Evolutionary conservation across 2,329 filamentous ascomycete species (phyloP).

Genomic region (Ceratocystis ficicola): DNA sequence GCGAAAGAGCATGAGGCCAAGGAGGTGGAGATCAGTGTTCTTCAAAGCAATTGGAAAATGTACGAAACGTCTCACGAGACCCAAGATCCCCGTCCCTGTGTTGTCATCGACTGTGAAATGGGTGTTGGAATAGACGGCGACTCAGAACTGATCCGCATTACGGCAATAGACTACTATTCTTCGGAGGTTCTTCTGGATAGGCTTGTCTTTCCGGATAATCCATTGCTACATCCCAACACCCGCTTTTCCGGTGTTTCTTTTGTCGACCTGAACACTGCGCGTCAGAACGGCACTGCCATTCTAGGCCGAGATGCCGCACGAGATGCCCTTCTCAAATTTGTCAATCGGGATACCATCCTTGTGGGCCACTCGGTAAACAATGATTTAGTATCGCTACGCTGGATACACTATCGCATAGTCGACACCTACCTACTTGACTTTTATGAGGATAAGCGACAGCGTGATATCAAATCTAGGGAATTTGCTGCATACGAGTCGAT

Average conservation of each 20-base stretch:
- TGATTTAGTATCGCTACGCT: slow-evolving; percentile 37
- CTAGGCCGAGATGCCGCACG: slow-evolving; percentile 35
- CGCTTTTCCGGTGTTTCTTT: slow-evolving; percentile 38
- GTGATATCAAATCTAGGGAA: slow-evolving; percentile 18
- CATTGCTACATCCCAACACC: slow-evolving; percentile 40
- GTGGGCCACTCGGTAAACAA: slow-evolving; percentile 36
- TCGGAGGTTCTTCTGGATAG: slow-evolving; percentile 38
- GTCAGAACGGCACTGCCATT: slow-evolving; percentile 29
- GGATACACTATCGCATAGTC: slow-evolving; percentile 36
- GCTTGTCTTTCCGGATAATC: slow-evolving; percentile 37
- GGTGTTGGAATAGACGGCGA: slow-evolving; percentile 36
- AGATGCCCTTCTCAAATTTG: slow-evolving; percentile 33
- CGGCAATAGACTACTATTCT: slow-evolving; percentile 41
- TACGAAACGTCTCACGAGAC: slow-evolving; percentile 24
- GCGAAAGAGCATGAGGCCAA: slow-evolving; percentile 25
- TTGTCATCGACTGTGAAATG: slow-evolving; percentile 47
- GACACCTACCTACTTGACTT: slow-evolving; percentile 35
- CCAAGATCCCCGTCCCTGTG: slow-evolving; percentile 24
- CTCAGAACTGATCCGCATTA: slow-evolving; percentile 41
- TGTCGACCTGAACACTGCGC: slow-evolving; percentile 31
- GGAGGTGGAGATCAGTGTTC: slow-evolving; percentile 23
- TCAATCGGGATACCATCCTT: slow-evolving; percentile 37
- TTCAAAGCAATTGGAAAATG: slow-evolving; percentile 27
- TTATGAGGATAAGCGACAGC: slow-evolving; percentile 18
- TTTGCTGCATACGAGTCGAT: slow-evolving; percentile 19